Percentiles rank a stretch among this genome's conserved stretches.
These are phyloP conservation scores for Coemansia erecta DNA, from an alignment of 192 early-diverging fungal genomes.

Conservation along the genomic window DNA sequence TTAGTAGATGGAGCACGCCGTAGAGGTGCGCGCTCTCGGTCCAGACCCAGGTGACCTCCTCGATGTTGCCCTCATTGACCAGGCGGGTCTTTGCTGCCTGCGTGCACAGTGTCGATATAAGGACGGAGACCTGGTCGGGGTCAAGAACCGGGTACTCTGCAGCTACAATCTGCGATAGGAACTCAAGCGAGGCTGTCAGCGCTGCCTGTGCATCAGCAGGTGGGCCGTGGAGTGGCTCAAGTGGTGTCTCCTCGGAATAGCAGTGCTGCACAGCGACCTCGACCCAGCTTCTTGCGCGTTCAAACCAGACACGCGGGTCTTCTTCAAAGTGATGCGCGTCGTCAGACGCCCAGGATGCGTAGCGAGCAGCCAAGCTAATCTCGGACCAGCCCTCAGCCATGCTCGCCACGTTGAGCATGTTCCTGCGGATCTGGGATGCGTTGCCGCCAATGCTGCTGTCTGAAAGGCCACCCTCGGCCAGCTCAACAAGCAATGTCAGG, in stretches of 20 bases:
- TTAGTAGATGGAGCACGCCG: constrained; percentile 35
- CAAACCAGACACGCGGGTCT: constrained; percentile 24
- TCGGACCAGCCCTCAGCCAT: constrained; percentile 31
- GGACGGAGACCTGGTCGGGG: constrained; percentile 10
- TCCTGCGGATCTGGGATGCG: constrained; percentile 13
- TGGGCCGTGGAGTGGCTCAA: constrained; percentile 8
- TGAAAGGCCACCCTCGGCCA: constrained; percentile 15
- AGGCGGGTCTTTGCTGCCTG: constrained; percentile 21
- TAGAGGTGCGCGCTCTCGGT: constrained; percentile 27
- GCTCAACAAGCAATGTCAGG: constrained; percentile 19
- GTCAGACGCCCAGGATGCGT: constrained; percentile 33
- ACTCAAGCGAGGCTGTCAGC: constrained; percentile 29
- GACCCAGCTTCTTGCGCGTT: constrained; percentile 23
- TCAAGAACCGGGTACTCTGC: constrained; percentile 44
- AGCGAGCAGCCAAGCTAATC: constrained; percentile 22
- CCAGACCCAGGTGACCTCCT: constrained; percentile 44
- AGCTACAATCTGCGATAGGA: constrained; percentile 27
- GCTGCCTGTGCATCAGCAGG: constrained; percentile 6
- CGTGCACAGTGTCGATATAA: constrained; percentile 13
- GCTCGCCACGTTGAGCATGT: constrained; percentile 28
- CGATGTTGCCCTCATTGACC: constrained; percentile 9
- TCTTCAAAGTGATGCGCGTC: constrained; percentile 17
- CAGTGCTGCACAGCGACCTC: constrained; percentile 18
- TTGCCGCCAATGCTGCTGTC: constrained; percentile 16
- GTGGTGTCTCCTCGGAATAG: constrained; percentile 20